Percentiles rank a stretch among this genome's conserved stretches.
Conservation (phyloP, 805 yeast species). For the Clavispora fructus region DNA sequence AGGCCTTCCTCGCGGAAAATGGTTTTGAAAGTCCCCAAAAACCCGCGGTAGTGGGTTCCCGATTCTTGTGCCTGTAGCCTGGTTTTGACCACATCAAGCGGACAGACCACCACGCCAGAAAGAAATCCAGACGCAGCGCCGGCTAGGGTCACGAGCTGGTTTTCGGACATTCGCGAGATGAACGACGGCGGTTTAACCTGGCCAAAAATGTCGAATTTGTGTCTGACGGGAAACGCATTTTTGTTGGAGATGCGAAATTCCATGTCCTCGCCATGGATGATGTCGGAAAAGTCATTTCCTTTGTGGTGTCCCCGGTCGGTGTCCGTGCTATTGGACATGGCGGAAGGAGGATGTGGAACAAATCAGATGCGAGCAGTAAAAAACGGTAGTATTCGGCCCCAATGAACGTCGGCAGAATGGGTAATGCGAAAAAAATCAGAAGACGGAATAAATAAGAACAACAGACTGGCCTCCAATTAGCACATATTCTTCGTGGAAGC, state of each 20-base stretch:
- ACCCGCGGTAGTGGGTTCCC: slow-evolving; percentile 46
- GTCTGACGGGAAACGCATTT: slow-evolving; percentile 18
- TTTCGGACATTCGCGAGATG: slow-evolving; percentile 27
- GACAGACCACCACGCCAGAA: slow-evolving; percentile 88
- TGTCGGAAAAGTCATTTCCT: slow-evolving; percentile 27
- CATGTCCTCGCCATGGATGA: slow-evolving; percentile 34
- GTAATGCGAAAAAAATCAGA: not conserved
- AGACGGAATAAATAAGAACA: not conserved
- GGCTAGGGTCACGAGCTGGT: slow-evolving; percentile 68
- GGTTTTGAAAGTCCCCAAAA: slow-evolving; percentile 56
- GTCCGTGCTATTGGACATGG: not conserved
- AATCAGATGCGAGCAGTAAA: not conserved
- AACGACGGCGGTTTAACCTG: slow-evolving; percentile 17
- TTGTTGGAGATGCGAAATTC: slow-evolving; percentile 24
- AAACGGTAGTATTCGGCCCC: not conserved
- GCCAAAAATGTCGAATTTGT: slow-evolving; percentile 16
- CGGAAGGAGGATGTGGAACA: not conserved
- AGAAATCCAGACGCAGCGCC: slow-evolving; percentile 94
- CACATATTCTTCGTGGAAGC: not conserved
- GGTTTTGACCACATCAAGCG: slow-evolving; percentile 93
- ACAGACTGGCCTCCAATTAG: not conserved
- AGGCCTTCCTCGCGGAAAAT: slow-evolving; percentile 76
- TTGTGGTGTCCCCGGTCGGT: not conserved
- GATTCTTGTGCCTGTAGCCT: slow-evolving; percentile 89
- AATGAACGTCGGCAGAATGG: not conserved